Conservation (phyloP, 805 yeast species). For the Ogataea philodendri region DNA sequence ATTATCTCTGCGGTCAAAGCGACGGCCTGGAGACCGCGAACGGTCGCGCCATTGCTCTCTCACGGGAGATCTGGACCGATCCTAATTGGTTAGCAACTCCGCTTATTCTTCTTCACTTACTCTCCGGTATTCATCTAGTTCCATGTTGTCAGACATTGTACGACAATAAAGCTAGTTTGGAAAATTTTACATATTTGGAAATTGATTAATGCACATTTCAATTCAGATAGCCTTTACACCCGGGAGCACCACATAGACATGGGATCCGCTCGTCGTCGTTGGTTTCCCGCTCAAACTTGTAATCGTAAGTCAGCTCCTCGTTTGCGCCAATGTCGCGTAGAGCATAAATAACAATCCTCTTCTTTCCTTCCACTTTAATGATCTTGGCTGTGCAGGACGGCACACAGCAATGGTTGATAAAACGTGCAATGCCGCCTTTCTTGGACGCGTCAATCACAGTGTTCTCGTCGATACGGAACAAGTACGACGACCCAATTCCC, state of each 20-base stretch:
- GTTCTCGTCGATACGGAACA: slow-evolving; percentile 89
- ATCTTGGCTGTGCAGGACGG: slow-evolving; percentile 98
- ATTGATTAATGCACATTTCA: slow-evolving; percentile 29
- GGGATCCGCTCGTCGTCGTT: slow-evolving; percentile 84
- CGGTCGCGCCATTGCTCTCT: slow-evolving; percentile 31
- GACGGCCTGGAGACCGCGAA: slow-evolving; percentile 31
- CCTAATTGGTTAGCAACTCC: slow-evolving; percentile 18
- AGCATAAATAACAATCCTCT: slow-evolving; percentile 93
- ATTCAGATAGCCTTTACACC: slow-evolving; percentile 89
- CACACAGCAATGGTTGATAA: slow-evolving; percentile 94
- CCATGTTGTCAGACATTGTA: slow-evolving; percentile 56
- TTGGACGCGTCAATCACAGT: slow-evolving; percentile 97
- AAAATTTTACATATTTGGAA: slow-evolving; percentile 11
- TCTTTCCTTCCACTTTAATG: slow-evolving; percentile 89
- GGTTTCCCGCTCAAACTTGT: slow-evolving; percentile 88
- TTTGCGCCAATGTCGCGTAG: slow-evolving; percentile 81
- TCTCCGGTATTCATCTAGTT: slow-evolving; percentile 59
- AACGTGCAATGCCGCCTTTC: slow-evolving; percentile 95
- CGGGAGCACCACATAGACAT: slow-evolving; percentile 93
- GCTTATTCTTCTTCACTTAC: slow-evolving; percentile 39
- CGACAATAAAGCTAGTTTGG: slow-evolving; percentile 8
- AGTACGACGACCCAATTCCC: slow-evolving; percentile 93
- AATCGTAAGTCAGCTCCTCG: slow-evolving; percentile 93
- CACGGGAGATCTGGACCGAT: slow-evolving; percentile 36
- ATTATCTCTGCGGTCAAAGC: slow-evolving; percentile 18